These are phyloP conservation scores for Globisporangium splendens DNA, from an alignment of 352 stramenopile genomes.

Conservation along the genomic window DNA sequence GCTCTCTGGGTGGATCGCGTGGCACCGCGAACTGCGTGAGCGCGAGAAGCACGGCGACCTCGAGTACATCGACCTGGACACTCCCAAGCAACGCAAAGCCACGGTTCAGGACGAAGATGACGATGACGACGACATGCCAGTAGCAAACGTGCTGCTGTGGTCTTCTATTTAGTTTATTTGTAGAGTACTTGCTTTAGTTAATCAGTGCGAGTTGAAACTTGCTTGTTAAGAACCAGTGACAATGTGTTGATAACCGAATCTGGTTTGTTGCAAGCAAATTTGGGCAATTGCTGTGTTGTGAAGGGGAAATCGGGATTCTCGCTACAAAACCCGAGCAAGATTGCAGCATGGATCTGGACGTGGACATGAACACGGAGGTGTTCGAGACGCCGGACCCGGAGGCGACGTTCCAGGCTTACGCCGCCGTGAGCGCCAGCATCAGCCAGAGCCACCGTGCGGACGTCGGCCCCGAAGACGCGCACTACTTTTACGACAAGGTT, in stretches of 20 bases:
- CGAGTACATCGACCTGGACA: conserved; percentile 5
- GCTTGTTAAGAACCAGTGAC: neutral
- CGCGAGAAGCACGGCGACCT: conserved; percentile 8
- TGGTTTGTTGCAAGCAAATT: too few species aligned
- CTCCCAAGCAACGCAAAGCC: neutral
- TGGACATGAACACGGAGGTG: conserved; percentile 62
- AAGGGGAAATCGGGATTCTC: neutral
- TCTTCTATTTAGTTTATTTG: neutral
- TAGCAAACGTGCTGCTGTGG: neutral
- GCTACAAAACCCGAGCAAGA: neutral
- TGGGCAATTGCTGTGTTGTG: neutral
- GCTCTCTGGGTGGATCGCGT: conserved; percentile 13
- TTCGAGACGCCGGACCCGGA: conserved; percentile 75
- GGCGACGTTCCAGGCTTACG: conserved; percentile 58
- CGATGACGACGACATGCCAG: neutral
- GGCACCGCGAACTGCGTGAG: conserved; percentile 14
- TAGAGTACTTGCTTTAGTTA: neutral
- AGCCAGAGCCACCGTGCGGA: conserved; percentile 14
- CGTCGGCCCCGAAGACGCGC: conserved; percentile 27
- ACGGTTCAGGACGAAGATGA: neutral
- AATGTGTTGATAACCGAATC: too few species aligned
- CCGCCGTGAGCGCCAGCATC: conserved; percentile 25
- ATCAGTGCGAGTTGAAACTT: neutral
- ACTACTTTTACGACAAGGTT: conserved; percentile 67
- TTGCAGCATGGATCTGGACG: conserved; percentile 6